Evolutionary conservation across 2,329 filamentous ascomycete species (phyloP).

Genomic region (Neophaeococcomyces mojaviensis): DNA sequence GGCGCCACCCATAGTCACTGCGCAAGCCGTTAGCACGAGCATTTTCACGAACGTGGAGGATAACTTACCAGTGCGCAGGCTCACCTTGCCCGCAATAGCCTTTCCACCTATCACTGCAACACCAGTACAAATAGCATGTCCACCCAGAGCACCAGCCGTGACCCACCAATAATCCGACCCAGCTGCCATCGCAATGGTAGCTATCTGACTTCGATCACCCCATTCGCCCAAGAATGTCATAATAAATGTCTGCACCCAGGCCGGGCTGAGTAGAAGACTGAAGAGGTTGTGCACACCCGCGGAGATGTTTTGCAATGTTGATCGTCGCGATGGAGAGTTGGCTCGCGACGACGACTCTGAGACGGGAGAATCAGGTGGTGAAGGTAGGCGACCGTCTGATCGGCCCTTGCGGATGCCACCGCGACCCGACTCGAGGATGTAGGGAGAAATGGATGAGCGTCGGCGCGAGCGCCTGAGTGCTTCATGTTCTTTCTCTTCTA

Average conservation of each 20-base stretch:
- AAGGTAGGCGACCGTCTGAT: slow-evolving; percentile 65
- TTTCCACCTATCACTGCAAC: slow-evolving; percentile 86
- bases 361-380: slow-evolving; percentile 64
- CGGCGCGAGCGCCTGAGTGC: slow-evolving; percentile 40
- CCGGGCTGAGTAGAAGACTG: slow-evolving; percentile 80
- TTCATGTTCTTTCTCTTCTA: slow-evolving; percentile 84
- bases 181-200: slow-evolving; percentile 96
- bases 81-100: slow-evolving; percentile 87
- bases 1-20: slow-evolving; percentile 88
- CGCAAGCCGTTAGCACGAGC: slow-evolving; percentile 13
- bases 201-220: slow-evolving; percentile 96
- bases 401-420: slow-evolving; percentile 59
- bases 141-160: slow-evolving; percentile 75
- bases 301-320: slow-evolving; percentile 38
- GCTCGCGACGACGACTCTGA: slow-evolving; percentile 66
- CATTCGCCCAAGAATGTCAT: slow-evolving; percentile 99
- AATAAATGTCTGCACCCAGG: slow-evolving; percentile 97
- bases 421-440: slow-evolving; percentile 73
- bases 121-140: slow-evolving; percentile 83
- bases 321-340: slow-evolving; percentile 43
- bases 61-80: slow-evolving; percentile 85
- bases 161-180: slow-evolving; percentile 99
- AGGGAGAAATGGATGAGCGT: slow-evolving; percentile 63
- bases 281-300: slow-evolving; percentile 76
- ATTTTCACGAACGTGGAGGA: slow-evolving; percentile 12